Percentiles rank a stretch among this genome's conserved stretches.
Conservation (phyloP, 495 filamentous ascomycete genomes). For the Letharia columbiana region DNA sequence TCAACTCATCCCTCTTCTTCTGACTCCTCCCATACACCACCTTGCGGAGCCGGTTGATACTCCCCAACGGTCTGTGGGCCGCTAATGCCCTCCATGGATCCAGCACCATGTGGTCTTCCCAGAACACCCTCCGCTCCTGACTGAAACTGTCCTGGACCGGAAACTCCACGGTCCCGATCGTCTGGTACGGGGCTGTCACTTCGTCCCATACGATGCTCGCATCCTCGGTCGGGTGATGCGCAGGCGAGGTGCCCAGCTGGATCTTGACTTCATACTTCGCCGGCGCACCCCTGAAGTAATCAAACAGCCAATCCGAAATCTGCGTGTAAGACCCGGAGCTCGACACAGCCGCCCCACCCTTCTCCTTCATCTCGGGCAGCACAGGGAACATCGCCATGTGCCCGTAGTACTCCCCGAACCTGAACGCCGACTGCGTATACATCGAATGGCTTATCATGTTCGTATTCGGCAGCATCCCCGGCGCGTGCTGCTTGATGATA, state of each 20-base stretch:
- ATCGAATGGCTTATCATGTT: conserved; percentile 17
- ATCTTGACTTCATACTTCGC: conserved; percentile 13
- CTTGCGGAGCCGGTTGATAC: conserved; percentile 17
- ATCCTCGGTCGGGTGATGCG: conserved; percentile 21
- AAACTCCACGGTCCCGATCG: conserved; percentile 15
- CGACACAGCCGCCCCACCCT: not conserved
- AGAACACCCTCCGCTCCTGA: conserved; percentile 13
- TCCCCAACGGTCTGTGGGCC: conserved; percentile 17
- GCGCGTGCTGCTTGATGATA: conserved; percentile 17
- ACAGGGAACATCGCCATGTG: conserved; percentile 17
- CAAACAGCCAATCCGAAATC: conserved; percentile 14
- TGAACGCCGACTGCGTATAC: conserved; percentile 19
- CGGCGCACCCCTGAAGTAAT: conserved; percentile 2
- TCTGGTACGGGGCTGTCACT: conserved; percentile 18
- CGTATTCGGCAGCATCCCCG: conserved; percentile 19
- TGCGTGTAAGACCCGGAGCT: not conserved
- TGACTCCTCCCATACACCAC: conserved; percentile 17
- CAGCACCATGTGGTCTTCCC: conserved; percentile 20
- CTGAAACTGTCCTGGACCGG: conserved; percentile 11
- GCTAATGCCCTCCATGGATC: conserved; percentile 15
- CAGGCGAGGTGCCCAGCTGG: conserved; percentile 18
- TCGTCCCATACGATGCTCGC: conserved; percentile 20
- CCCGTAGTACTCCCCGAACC: conserved; percentile 21
- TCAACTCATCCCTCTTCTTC: conserved; percentile 10
- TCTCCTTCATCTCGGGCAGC: conserved; percentile 8